Conservation (phyloP, 2,329 filamentous ascomycete species). For the Paraconiothyrium sp. region DNA sequence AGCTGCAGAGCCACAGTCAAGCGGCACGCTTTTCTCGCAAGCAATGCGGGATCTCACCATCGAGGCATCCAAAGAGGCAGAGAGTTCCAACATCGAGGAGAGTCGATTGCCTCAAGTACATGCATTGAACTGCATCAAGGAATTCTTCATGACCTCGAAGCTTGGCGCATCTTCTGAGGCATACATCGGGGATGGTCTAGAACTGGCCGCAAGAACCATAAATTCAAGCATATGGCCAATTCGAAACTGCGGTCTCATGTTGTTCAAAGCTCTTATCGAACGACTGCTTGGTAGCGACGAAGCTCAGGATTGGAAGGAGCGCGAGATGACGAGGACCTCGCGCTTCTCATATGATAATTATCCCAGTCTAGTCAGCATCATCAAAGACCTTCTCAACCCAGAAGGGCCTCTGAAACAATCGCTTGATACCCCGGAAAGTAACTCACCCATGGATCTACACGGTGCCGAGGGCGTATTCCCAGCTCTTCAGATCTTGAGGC, state of each 20-base stretch:
- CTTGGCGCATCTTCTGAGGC: conserved; percentile 77
- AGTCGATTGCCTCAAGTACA: conserved; percentile 86
- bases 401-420: conserved; percentile 39
- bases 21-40: conserved; percentile 66
- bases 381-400: conserved; percentile 67
- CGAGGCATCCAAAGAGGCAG: conserved; percentile 66
- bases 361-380: conserved; percentile 69
- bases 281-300: conserved; percentile 79
- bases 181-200: conserved; percentile 77
- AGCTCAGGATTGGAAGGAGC: conserved; percentile 65
- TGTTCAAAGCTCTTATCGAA: conserved; percentile 86
- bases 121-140: conserved; percentile 91
- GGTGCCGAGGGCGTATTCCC: conserved; percentile 77
- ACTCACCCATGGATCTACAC: conserved; percentile 45
- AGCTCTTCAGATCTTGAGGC: conserved; percentile 80
- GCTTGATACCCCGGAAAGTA: conserved; percentile 30
- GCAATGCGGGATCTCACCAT: conserved; percentile 70
- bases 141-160: conserved; percentile 85
- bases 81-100: conserved; percentile 63
- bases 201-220: conserved; percentile 81
- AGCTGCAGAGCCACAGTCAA: conserved; percentile 70
- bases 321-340: conserved; percentile 52
- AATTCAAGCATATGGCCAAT: conserved; percentile 91
- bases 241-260: conserved; percentile 88
- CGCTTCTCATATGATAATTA: conserved; percentile 77